A percentile compares a stretch with the other conserved stretches of the same genome.
Conservation (phyloP, 2,329 filamentous ascomycete species). For the Trichothecium roseum region DNA sequence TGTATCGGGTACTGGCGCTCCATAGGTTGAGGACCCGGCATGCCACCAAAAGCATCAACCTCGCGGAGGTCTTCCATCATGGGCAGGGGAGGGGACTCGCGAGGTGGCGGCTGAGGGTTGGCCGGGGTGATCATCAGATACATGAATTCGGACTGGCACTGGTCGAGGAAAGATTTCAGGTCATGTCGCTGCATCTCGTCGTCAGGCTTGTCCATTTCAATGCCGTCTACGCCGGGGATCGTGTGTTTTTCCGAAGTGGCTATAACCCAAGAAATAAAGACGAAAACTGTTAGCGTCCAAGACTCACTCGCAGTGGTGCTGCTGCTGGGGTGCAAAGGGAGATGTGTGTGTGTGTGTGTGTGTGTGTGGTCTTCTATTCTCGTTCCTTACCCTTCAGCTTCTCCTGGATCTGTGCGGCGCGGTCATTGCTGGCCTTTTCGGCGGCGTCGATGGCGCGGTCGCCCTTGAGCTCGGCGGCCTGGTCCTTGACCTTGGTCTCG, state of each 20-base stretch:
- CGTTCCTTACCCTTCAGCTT: constrained; percentile 38
- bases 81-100: constrained; percentile 49
- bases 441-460: constrained; percentile 22
- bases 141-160: constrained; percentile 55
- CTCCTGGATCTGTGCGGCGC: constrained; percentile 43
- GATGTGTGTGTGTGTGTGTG: neutral
- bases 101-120: constrained; percentile 49
- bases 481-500: constrained; percentile 77
- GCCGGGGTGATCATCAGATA: constrained; percentile 59
- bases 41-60: constrained; percentile 34
- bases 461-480: constrained; percentile 60
- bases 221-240: constrained; percentile 32
- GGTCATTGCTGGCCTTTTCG: constrained; percentile 36
- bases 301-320: no score
- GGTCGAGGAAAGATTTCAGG: constrained; percentile 51
- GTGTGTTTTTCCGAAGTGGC: constrained; percentile 31
- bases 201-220: constrained; percentile 35
- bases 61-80: constrained; percentile 50
- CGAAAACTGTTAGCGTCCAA: no score
- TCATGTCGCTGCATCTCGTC: constrained; percentile 41
- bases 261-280: constrained; percentile 10
- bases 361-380: no score
- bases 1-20: constrained; percentile 28
- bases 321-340: constrained; percentile 1
- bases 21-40: constrained; percentile 31